These are phyloP conservation scores for Saururus chinensis DNA, from an alignment of 164 flowering plant genomes.

Conservation along the genomic window DNA sequence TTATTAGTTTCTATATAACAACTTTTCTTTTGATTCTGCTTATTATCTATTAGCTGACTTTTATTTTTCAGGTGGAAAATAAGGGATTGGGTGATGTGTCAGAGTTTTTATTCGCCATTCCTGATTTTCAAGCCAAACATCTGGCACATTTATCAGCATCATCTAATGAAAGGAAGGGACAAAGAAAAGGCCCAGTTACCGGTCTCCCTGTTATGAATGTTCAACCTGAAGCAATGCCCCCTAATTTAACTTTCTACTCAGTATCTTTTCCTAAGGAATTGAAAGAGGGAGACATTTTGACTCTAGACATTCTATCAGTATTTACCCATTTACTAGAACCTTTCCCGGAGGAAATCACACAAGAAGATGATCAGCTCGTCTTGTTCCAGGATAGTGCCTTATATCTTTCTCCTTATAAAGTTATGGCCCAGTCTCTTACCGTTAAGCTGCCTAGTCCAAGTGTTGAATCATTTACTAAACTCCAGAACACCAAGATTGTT, in stretches of 20 bases:
- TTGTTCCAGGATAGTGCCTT: slow-evolving; percentile 71
- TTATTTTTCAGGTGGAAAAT: slow-evolving; percentile 58
- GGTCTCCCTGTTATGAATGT: slow-evolving; percentile 35
- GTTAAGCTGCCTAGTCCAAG: slow-evolving; percentile 60
- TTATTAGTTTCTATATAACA: too few species aligned
- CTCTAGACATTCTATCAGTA: slow-evolving; percentile 52
- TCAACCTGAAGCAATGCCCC: slow-evolving; percentile 51
- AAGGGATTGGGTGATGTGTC: slow-evolving; percentile 42
- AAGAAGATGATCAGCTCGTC: slow-evolving; percentile 73
- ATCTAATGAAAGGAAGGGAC: slow-evolving; percentile 58
- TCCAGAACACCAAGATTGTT: slow-evolving; percentile 53
- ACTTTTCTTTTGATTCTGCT: not conserved
- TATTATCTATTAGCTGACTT: not conserved
- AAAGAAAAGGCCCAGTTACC: slow-evolving; percentile 27
- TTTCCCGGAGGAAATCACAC: slow-evolving; percentile 84
- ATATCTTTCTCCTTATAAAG: slow-evolving; percentile 69
- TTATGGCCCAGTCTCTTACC: slow-evolving; percentile 55
- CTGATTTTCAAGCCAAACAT: slow-evolving; percentile 53
- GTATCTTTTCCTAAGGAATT: slow-evolving; percentile 54
- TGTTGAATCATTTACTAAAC: slow-evolving; percentile 71
- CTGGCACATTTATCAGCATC: slow-evolving; percentile 46
- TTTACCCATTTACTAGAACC: slow-evolving; percentile 61
- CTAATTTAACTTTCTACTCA: slow-evolving; percentile 50
- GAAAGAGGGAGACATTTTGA: slow-evolving; percentile 47
- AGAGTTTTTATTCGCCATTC: slow-evolving; percentile 55